Evolutionary conservation across 208 protist species (phyloP), one percentile per base, ranked within the genome.

Genomic region (Trichomonas tenax): DNA sequence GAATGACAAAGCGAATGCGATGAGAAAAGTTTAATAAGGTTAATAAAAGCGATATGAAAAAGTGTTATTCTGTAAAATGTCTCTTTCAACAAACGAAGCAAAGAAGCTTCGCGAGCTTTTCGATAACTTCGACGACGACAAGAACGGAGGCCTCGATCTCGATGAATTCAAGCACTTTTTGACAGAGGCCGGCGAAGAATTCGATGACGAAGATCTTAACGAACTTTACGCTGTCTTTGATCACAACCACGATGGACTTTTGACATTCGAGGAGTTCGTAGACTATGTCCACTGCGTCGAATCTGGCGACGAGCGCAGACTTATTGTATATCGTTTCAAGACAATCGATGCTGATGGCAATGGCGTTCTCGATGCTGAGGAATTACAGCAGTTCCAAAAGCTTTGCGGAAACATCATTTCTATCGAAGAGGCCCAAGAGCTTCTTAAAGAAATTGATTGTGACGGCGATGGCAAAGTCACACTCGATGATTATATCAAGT

Each of bases 181-280:
- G 2, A 44, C 41, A 34, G 23, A 34, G 51, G 34, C 36, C 10
- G 86, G 34, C 36, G 86, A 93, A 93, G 86, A 93, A 93, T 93
- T 48, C 44, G 86, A 93, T 51, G 86, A 93, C 51, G 86, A 93
- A 51, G 86, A 93, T 48, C 6, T 93, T 10, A 44, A 41, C 14
- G 86, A 93, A 44, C 40, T 93, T 17, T 93, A 93, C 38, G 86
- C 86, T 36, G 86, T 93, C 38, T 93, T 48, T 51, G 86, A 93
- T 93, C 17, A 51, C 17, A 44, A 93, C 26, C 86, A 93, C 44
- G 44, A 93, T 51, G 86, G 86, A 2, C 40, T 44, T 15, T 17
- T 93, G 0, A 51, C 40, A 31, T 93, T 93, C 44, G 86, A 93
- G 23, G 86, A 93, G 26, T 93, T 93, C 44, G 86, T 93, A 38